These are phyloP conservation scores for Pythium vanterpoolii DNA, from an alignment of 352 stramenopile species.

Conservation along the genomic window DNA sequence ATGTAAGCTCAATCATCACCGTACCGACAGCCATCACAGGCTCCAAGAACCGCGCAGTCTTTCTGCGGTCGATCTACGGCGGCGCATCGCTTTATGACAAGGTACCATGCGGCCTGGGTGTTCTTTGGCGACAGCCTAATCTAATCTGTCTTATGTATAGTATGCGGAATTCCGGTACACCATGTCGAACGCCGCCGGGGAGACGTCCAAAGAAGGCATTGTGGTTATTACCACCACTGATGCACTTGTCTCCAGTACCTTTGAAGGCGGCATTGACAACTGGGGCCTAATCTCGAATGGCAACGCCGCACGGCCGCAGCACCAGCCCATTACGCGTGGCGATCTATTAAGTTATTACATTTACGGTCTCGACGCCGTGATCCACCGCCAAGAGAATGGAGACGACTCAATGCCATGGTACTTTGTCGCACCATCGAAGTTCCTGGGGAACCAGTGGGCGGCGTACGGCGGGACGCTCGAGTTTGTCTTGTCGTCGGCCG, in stretches of 20 bases:
- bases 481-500: constrained; percentile 89
- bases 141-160: constrained; percentile 20
- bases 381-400: constrained; percentile 58
- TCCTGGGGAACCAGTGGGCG: constrained; percentile 85
- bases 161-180: constrained; percentile 88
- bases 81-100: constrained; percentile 55
- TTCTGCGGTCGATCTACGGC: constrained; percentile 63
- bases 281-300: constrained; percentile 81
- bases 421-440: constrained; percentile 81
- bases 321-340: constrained; percentile 65
- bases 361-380: constrained; percentile 70
- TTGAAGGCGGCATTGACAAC: constrained; percentile 70
- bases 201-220: constrained; percentile 65
- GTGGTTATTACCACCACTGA: constrained; percentile 72
- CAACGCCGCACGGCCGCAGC: constrained; percentile 25
- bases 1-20: constrained; percentile 45
- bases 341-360: constrained; percentile 88
- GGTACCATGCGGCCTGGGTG: constrained; percentile 22
- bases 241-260: constrained; percentile 80
- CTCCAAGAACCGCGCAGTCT: constrained; percentile 85
- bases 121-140: neutral
- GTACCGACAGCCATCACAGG: constrained; percentile 68
- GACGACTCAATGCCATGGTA: constrained; percentile 85
- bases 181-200: constrained; percentile 56
- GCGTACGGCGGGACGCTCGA: constrained; percentile 87